Evolutionary conservation across 129 eudicot genomes (phyloP).

Genomic region (Flaveria ramosissima): DNA sequence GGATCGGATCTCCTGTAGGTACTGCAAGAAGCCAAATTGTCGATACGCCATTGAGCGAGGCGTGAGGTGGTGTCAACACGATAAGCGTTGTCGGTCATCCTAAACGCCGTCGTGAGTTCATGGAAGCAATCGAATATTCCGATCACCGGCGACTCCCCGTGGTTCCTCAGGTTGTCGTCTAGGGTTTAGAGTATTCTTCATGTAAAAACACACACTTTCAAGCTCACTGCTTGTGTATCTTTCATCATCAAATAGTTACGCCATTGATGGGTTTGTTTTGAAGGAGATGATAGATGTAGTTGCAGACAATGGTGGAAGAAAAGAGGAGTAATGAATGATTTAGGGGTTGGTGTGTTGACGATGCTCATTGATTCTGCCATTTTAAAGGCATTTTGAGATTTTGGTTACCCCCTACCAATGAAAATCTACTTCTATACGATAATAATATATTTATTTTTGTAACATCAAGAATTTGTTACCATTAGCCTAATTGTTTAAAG

Average conservation of each 20-base stretch:
- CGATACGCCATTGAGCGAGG: conserved; percentile 97
- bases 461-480: too few relatives aligned
- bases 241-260: conserved; percentile 15
- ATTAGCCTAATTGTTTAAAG: too few relatives aligned
- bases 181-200: conserved; percentile 38
- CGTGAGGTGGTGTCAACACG: conserved; percentile 90
- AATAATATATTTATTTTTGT: too few relatives aligned
- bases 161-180: conserved; percentile 76
- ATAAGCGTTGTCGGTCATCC: conserved; percentile 65
- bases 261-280: conserved; percentile 44
- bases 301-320: too few relatives aligned
- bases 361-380: background rate
- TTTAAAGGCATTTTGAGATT: conserved; percentile 1
- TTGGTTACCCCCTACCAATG: too few relatives aligned
- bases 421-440: too few relatives aligned
- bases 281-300: background rate
- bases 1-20: conserved; percentile 90
- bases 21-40: conserved; percentile 66
- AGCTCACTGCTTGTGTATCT: background rate
- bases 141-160: conserved; percentile 57
- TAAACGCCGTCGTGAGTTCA: conserved; percentile 68
- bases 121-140: conserved; percentile 80
- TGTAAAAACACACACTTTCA: conserved; percentile 13
- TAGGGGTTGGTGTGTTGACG: conserved; percentile 39
- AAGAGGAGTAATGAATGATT: conserved; percentile 4